A percentile compares a stretch with the other conserved stretches of the same genome.
These are phyloP conservation scores for Ogataea trehaloabstinens DNA, from an alignment of 805 yeast species.

Conservation along the genomic window DNA sequence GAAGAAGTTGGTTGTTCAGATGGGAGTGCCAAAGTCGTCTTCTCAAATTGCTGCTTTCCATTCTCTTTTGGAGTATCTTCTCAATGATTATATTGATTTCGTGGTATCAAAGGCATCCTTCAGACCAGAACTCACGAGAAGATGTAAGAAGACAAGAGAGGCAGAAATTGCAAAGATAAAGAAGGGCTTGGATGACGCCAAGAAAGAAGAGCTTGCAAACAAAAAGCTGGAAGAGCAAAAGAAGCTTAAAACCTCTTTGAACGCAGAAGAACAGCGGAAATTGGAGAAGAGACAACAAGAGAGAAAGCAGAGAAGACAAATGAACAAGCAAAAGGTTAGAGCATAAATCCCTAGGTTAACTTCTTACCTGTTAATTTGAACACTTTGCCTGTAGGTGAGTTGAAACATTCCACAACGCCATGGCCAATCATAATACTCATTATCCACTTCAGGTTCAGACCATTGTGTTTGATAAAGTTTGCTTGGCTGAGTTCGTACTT, in stretches of 20 bases:
- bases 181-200: slow-evolving; percentile 62
- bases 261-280: slow-evolving; percentile 79
- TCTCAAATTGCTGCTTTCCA: slow-evolving; percentile 51
- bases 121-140: slow-evolving; percentile 74
- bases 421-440: slow-evolving; percentile 51
- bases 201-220: slow-evolving; percentile 66
- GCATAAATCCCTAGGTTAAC: slow-evolving; percentile 3
- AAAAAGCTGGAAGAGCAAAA: slow-evolving; percentile 70
- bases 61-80: slow-evolving; percentile 60
- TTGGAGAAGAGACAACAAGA: slow-evolving; percentile 75
- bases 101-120: slow-evolving; percentile 44
- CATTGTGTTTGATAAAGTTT: slow-evolving; percentile 48
- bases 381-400: slow-evolving; percentile 53
- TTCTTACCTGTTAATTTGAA: slow-evolving; percentile 46
- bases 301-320: slow-evolving; percentile 74
- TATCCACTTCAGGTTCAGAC: slow-evolving; percentile 48
- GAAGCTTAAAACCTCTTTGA: slow-evolving; percentile 60
- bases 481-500: slow-evolving; percentile 47
- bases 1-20: slow-evolving; percentile 54
- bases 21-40: slow-evolving; percentile 48
- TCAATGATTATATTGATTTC: slow-evolving; percentile 34
- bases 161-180: slow-evolving; percentile 66
- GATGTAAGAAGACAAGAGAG: slow-evolving; percentile 75
- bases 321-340: slow-evolving; percentile 57
- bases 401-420: slow-evolving; percentile 51